Percentiles rank a stretch among this genome's conserved stretches.
These are phyloP conservation scores for Aspergillus quadrilineatus DNA, from an alignment of 2,329 filamentous ascomycete genomes.

Conservation along the genomic window DNA sequence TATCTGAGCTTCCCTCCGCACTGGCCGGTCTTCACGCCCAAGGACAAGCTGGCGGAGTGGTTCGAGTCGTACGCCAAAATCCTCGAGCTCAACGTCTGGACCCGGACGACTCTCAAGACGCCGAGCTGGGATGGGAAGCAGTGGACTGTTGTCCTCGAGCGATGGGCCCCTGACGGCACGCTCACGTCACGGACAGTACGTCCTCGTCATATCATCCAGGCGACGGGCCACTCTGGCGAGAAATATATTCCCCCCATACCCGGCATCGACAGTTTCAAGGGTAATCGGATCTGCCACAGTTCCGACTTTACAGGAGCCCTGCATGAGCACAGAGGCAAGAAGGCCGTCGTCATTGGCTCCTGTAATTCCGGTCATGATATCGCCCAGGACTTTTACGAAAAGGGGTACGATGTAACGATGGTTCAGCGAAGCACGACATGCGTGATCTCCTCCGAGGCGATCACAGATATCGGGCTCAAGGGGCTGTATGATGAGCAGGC, in stretches of 20 bases:
- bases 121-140: slow-evolving; percentile 48
- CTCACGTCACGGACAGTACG: slow-evolving; percentile 55
- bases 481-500: slow-evolving; percentile 48
- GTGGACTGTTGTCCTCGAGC: slow-evolving; percentile 58
- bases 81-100: slow-evolving; percentile 70
- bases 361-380: slow-evolving; percentile 71
- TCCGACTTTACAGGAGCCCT: slow-evolving; percentile 58
- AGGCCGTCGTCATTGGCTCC: slow-evolving; percentile 64
- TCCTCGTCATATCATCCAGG: slow-evolving; percentile 64
- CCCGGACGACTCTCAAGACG: slow-evolving; percentile 50
- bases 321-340: slow-evolving; percentile 51
- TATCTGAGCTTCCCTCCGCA: slow-evolving; percentile 63
- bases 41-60: slow-evolving; percentile 69
- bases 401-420: slow-evolving; percentile 60
- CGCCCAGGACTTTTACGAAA: slow-evolving; percentile 65
- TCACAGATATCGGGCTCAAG: slow-evolving; percentile 55
- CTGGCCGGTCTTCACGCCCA: slow-evolving; percentile 70
- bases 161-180: slow-evolving; percentile 39
- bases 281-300: slow-evolving; percentile 61
- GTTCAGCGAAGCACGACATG: slow-evolving; percentile 49
- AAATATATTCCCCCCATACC: slow-evolving; percentile 53
- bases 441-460: slow-evolving; percentile 58
- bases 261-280: slow-evolving; percentile 56
- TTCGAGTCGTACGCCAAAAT: slow-evolving; percentile 64
- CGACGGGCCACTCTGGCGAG: slow-evolving; percentile 68